phyloP scores from a whole-genome alignment of 768 basidiomycete genomes.

The Galerina marginata region DNA sequence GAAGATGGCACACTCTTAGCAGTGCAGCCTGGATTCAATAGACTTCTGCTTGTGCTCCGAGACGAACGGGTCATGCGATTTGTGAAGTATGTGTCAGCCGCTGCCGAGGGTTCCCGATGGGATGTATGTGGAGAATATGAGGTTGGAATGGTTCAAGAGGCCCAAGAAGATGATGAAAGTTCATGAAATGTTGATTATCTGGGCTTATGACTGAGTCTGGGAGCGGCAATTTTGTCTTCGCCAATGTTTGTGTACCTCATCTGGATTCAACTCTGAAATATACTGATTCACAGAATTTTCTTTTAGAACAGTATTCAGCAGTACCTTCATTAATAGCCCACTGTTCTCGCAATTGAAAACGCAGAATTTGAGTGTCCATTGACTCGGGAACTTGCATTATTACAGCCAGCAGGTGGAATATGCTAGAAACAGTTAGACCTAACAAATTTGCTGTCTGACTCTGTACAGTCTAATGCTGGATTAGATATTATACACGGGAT shows the following conservation, averaged over 20 bases:
- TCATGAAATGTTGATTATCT: not conserved
- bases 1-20: constrained; percentile 84
- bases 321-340: no score
- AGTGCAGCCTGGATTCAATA: constrained; percentile 89
- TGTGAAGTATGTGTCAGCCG: constrained; percentile 92
- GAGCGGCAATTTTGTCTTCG: not conserved
- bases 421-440: no score
- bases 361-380: no score
- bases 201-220: not conserved
- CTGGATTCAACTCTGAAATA: no score
- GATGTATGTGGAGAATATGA: constrained; percentile 93
- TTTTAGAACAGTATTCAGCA: no score
- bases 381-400: no score
- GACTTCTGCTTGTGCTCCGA: constrained; percentile 84
- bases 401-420: no score
- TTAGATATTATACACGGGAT: no score
- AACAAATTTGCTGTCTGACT: not conserved
- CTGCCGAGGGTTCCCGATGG: constrained; percentile 91
- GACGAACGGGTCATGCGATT: constrained; percentile 95
- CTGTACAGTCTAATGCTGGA: no score
- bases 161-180: constrained; percentile 46
- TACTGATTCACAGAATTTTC: no score
- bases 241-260: no score
- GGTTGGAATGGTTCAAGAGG: constrained; percentile 78
- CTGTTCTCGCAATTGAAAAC: no score